Evolutionary conservation across 1,284 basidiomycete species (phyloP).

Genomic region (Trichosporon sp.): DNA sequence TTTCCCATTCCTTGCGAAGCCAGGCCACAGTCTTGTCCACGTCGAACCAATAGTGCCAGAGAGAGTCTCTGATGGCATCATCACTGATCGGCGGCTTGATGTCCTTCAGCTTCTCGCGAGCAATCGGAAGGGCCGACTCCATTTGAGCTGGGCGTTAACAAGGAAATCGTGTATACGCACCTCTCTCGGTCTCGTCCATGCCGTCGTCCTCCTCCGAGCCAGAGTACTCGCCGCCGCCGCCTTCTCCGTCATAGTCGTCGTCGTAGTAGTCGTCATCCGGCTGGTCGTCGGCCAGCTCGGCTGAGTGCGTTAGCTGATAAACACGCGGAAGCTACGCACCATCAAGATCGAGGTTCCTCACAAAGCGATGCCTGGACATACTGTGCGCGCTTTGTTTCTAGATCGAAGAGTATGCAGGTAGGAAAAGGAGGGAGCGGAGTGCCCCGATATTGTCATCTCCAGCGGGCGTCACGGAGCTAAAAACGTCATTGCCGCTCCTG

Average conservation of each 20-base stretch:
- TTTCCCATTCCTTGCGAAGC: conserved; percentile 58
- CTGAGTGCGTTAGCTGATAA: conserved; percentile 1
- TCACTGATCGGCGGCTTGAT: conserved; percentile 68
- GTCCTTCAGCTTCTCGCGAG: conserved; percentile 64
- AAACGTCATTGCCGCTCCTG: background rate
- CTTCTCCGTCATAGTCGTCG: conserved; percentile 33
- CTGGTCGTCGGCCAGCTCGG: conserved; percentile 24
- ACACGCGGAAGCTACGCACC: conserved; percentile 54
- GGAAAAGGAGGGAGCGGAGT: background rate
- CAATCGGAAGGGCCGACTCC: conserved; percentile 63
- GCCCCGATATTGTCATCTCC: background rate
- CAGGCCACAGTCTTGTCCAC: conserved; percentile 69
- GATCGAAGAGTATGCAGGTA: background rate
- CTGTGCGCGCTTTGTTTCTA: background rate
- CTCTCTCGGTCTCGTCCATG: conserved; percentile 37
- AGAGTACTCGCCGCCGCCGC: conserved; percentile 48
- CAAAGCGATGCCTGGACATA: conserved; percentile 79
- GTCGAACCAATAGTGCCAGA: conserved; percentile 90
- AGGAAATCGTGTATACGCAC: conserved; percentile 22
- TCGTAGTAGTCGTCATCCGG: conserved; percentile 52
- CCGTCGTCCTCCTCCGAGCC: conserved; percentile 43
- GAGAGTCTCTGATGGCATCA: conserved; percentile 66
- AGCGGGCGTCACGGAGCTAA: background rate
- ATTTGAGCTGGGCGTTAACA: conserved; percentile 60
- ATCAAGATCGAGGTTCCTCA: conserved; percentile 81